Conservation (phyloP, 176 grass and related monocot genomes). For the Raddia distichophylla region DNA sequence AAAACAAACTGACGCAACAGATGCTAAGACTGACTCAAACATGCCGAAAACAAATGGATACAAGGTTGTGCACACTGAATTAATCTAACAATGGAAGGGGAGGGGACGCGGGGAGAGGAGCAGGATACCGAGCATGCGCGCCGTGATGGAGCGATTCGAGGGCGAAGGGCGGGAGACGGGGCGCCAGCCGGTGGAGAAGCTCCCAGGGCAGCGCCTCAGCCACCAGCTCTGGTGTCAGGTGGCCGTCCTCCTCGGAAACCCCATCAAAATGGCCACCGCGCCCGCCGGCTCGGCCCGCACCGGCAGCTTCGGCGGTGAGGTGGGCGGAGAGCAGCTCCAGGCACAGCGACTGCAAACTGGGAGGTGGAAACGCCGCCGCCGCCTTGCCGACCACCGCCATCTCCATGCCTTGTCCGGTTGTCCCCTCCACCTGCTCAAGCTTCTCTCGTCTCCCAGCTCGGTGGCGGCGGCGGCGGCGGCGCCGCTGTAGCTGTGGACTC, state of each 20-base stretch:
- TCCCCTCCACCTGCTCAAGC: background rate
- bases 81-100: too few relatives aligned
- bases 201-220: slow-evolving; percentile 41
- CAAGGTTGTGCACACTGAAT: too few relatives aligned
- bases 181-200: slow-evolving; percentile 36
- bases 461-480: background rate
- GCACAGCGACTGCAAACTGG: slow-evolving; percentile 45
- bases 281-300: background rate
- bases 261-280: background rate
- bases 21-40: too few relatives aligned
- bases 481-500: background rate
- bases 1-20: too few relatives aligned
- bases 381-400: background rate
- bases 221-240: slow-evolving; percentile 28
- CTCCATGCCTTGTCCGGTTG: background rate
- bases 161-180: slow-evolving; percentile 42
- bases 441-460: background rate
- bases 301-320: background rate
- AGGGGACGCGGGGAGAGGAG: background rate
- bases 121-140: slow-evolving; percentile 40
- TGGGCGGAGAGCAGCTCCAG: slow-evolving; percentile 8
- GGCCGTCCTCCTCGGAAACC: background rate
- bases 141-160: slow-evolving; percentile 59
- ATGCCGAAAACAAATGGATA: too few relatives aligned
- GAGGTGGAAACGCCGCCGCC: background rate